A percentile compares a stretch with the other conserved stretches of the same genome.
These are phyloP conservation scores for Crithidia brevicula DNA, from an alignment of 208 protist species.

Conservation along the genomic window DNA sequence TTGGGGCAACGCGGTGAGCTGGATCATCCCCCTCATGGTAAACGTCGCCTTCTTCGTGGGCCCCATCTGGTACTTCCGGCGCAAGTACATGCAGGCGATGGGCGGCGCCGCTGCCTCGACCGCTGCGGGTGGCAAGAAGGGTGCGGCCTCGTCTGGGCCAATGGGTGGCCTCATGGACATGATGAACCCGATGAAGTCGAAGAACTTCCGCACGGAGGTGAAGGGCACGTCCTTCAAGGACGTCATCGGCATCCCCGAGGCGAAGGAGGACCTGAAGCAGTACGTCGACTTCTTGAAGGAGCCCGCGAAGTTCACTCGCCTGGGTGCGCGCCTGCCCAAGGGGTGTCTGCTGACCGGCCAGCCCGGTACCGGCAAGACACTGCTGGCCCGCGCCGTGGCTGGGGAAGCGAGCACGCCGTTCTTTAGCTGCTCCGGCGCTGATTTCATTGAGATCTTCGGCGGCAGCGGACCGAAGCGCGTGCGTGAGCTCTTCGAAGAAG, in stretches of 20 bases:
- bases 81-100: constrained; percentile 85
- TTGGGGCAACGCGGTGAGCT: constrained; percentile 76
- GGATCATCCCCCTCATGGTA: constrained; percentile 78
- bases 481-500: constrained; percentile 96
- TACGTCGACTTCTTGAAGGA: constrained; percentile 99
- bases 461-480: constrained; percentile 96
- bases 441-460: constrained; percentile 98
- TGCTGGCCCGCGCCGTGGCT: constrained; percentile 97
- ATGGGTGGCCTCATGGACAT: constrained; percentile 91
- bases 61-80: constrained; percentile 91
- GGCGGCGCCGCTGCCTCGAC: constrained; percentile 33
- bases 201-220: constrained; percentile 86
- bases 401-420: constrained; percentile 96
- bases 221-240: constrained; percentile 94
- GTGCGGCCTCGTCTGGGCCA: constrained; percentile 30
- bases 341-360: constrained; percentile 96
- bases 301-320: constrained; percentile 94
- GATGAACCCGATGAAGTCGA: constrained; percentile 94
- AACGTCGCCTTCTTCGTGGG: constrained; percentile 89
- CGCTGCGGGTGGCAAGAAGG: constrained; percentile 39
- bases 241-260: constrained; percentile 97
- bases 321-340: constrained; percentile 97
- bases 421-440: constrained; percentile 95
- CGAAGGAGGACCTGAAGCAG: constrained; percentile 98
- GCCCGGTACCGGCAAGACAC: constrained; percentile 98